These are phyloP conservation scores for Chamaecrista fasciculata DNA, from an alignment of 306 rosid genomes.

Conservation along the genomic window DNA sequence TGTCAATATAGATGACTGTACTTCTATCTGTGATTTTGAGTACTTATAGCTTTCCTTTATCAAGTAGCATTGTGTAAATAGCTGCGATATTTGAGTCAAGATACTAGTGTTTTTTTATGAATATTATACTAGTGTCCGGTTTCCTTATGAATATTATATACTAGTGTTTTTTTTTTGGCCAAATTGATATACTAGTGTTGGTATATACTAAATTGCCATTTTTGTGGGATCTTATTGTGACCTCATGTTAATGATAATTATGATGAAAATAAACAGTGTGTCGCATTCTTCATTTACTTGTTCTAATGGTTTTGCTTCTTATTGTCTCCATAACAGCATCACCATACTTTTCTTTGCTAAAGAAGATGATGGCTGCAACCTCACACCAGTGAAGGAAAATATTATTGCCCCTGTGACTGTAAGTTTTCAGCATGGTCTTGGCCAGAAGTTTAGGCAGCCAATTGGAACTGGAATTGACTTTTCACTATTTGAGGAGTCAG, in stretches of 20 bases:
- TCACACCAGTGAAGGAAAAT: slow-evolving; percentile 53
- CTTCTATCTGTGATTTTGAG: not conserved
- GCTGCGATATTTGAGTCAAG: not conserved
- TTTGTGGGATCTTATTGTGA: slow-evolving; percentile 2
- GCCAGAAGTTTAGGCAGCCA: slow-evolving; percentile 83
- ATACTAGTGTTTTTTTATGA: no score
- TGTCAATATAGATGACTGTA: not conserved
- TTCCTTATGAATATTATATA: no score
- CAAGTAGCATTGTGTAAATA: not conserved
- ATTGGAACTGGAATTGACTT: slow-evolving; percentile 72
- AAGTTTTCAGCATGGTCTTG: slow-evolving; percentile 70
- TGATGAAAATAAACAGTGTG: not conserved
- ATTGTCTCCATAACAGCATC: slow-evolving; percentile 57
- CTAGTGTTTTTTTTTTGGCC: no score
- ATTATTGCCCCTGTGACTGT: slow-evolving; percentile 53
- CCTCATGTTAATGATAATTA: not conserved
- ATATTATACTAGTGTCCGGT: no score
- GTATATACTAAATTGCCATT: slow-evolving; percentile 14
- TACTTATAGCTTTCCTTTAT: not conserved
- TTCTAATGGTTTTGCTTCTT: slow-evolving; percentile 20
- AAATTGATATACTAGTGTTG: no score
- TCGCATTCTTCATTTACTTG: slow-evolving; percentile 8
- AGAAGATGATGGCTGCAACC: slow-evolving; percentile 64
- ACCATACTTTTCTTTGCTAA: slow-evolving; percentile 71
- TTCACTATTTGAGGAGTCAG: slow-evolving; percentile 61